Evolutionary conservation across 257 asterid species (phyloP), one percentile per base, ranked within the genome.

Genomic region (Fraxinus anomala): DNA sequence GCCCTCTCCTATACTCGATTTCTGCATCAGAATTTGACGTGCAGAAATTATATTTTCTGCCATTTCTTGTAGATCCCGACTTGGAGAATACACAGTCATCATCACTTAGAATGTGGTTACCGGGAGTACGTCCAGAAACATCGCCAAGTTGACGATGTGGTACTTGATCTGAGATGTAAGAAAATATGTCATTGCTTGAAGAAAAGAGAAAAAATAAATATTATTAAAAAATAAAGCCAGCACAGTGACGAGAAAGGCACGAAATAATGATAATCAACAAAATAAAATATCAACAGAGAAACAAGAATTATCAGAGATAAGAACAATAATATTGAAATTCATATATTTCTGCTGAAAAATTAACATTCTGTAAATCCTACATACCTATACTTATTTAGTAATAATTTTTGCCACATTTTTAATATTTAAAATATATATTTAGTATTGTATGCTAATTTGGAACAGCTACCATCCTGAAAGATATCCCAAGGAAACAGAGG

Each of bases 21-120:
- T 93, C 98, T 70, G 98, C 97, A 86, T 96, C 97, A 1, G 98
- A 96, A 79, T 86, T 92, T 65, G 98, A 92, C 61, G 89, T 85
- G 68, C 96, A 94, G 66, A 83, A 85, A 65, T 89, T 88, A 72
- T 89, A 83, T 80, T 85, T 92, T 77, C 96, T 82, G 69, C 87
- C 80, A 21, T 73, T 72, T 88, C 96, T 89, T 47, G 92, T 84
- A 78, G 83, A 79, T 31, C 88, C 89, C 85, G 84, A 77, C 76
- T 82, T 91, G 6, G 91, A 84, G 84, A 89, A 87, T 65, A 91
- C 51, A 83, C 79, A 91, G 14, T 89, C 97, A 5, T 90, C 91
- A 23, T 93, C 97, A 75, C 93, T 89, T 82, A 87, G 71, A 61
- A 72, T 70, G 72, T 83, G 87, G 82, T 82, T 79, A 28, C 76